Conservation (phyloP, 768 basidiomycete species). For the Leccinum barrowsii region DNA sequence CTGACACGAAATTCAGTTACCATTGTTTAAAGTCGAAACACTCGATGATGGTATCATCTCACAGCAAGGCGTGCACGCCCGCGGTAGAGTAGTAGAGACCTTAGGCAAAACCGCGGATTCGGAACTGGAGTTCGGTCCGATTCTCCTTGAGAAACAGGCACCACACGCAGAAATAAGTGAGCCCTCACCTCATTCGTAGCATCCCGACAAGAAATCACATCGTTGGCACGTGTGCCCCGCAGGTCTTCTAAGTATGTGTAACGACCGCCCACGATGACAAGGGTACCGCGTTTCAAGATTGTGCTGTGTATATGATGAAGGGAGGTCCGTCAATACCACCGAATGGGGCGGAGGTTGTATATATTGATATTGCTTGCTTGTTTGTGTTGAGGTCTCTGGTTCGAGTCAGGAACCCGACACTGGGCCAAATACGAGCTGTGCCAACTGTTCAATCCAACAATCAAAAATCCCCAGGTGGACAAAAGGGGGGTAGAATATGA, state of each 20-base stretch:
- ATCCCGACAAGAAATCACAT: conserved; percentile 32
- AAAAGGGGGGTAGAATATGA: not conserved
- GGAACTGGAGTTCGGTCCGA: not conserved
- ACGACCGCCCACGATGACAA: conserved; percentile 35
- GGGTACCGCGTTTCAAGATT: conserved; percentile 23
- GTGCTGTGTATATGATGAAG: conserved; percentile 15
- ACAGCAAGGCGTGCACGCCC: not conserved
- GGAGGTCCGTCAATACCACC: no score
- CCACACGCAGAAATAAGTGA: not conserved
- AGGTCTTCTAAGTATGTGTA: conserved; percentile 35
- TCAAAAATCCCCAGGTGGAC: conserved; percentile 27
- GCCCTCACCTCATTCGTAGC: conserved; percentile 33
- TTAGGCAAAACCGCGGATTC: not conserved
- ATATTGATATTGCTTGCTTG: conserved; percentile 17
- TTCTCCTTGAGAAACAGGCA: not conserved
- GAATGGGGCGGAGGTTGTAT: not conserved
- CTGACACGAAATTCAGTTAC: not conserved
- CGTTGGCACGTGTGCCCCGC: conserved; percentile 33
- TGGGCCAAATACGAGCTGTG: not conserved
- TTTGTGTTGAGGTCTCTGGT: conserved; percentile 12
- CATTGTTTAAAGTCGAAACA: not conserved
- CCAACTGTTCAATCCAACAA: conserved; percentile 20
- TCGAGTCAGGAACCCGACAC: conserved; percentile 15
- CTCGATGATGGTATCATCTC: not conserved
- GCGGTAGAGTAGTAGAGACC: not conserved